Base-by-base conservation (phyloP, 768 basidiomycete genomes). In the Clitopilus hobsonii region DNA sequence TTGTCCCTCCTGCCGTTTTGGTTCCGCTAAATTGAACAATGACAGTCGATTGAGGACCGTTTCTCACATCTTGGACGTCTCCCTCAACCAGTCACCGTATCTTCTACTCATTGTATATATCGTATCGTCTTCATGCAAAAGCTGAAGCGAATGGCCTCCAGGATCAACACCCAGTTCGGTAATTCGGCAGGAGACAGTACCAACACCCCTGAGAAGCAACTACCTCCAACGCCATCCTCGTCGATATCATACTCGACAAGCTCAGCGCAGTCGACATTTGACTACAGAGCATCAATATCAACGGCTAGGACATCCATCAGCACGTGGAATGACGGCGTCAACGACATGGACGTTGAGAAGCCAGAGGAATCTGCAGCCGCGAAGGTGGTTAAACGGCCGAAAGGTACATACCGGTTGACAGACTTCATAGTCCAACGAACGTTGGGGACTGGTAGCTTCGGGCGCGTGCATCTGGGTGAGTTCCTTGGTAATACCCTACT, bases 391-490 rank as follows among this genome's bases (percentile, higher is more conserved):
- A 72, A 75, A 38, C 71, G 85, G 54, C 78, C 80, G 13, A 85
- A 83, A 61, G 88, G 85, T 23, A 78, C 77, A 16, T 93, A 92
- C 69, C 80, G 82, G 25, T 78, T 94, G 20, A 61, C 75, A 38
- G 91, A 94, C 66, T 94, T 93, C 60, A 80, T 84, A 59, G 86
- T 94, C 58, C 85, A 89, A 61, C 77, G 91, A 24, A 94, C 89
- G 13, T 69, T 94, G 51, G 96, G 97, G 0, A 98, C 94, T 1
- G 97, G 97, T 0, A 97, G 94, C 65, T 98, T 99, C 69, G 97
- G 97, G 1, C 83, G 94, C n/a, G 97, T 99, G 0, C 91, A 93
- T 70, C 75, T 94, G 36, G 91, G 91, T 91, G 65, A 67, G 26
- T 49, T 20, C 23, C 41, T 45, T 32, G n/a, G 18, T 28, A 49